These are phyloP conservation scores for Climacium dendroides DNA, from an alignment of 225 moss, liverwort and hornwort species.

Conservation along the genomic window DNA sequence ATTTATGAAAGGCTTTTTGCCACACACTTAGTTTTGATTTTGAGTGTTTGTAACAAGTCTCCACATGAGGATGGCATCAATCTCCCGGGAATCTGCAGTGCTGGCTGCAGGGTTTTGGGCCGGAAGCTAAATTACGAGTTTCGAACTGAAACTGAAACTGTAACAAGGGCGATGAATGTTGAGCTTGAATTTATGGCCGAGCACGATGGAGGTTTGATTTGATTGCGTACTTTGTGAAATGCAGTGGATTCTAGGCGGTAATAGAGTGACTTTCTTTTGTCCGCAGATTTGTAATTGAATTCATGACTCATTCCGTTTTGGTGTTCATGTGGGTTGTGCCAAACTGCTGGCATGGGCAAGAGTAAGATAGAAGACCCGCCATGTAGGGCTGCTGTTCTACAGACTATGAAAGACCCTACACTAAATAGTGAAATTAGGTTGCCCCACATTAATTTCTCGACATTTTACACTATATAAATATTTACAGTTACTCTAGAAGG, in stretches of 20 bases:
- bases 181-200: neutral
- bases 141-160: neutral
- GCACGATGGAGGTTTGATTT: neutral
- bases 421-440: no score
- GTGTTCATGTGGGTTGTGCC: neutral
- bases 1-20: neutral
- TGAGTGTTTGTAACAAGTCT: neutral
- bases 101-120: neutral
- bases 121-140: neutral
- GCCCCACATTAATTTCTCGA: no score
- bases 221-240: neutral
- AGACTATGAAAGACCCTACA: neutral
- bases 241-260: neutral
- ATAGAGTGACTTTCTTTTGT: neutral
- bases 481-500: no score
- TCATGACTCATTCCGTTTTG: neutral
- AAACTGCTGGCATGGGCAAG: neutral
- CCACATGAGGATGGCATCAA: neutral
- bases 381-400: neutral
- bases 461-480: no score
- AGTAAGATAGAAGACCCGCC: neutral
- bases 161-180: neutral
- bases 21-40: neutral
- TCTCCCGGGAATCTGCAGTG: neutral
- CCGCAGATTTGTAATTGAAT: neutral